Conservation (phyloP, 2,329 filamentous ascomycete genomes). For the Trichophyton mentagrophytes region DNA sequence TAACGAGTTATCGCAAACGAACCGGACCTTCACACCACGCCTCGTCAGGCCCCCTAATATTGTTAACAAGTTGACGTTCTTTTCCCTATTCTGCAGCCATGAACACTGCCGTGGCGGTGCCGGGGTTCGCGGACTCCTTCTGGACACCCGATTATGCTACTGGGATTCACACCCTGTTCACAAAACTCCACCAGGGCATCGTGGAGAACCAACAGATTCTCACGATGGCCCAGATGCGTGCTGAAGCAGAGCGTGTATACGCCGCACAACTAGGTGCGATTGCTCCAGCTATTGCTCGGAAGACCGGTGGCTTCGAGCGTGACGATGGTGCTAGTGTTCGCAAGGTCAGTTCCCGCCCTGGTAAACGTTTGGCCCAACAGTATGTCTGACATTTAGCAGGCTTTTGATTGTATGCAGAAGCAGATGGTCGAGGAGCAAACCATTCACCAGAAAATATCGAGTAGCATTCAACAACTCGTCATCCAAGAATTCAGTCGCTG, state of each 20-base stretch:
- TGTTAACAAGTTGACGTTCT: not conserved
- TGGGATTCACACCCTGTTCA: slow-evolving; percentile 86
- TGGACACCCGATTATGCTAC: slow-evolving; percentile 97
- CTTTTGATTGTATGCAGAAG: slow-evolving; percentile 80
- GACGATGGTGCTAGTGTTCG: slow-evolving; percentile 93
- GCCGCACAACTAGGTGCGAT: slow-evolving; percentile 71
- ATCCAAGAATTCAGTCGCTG: slow-evolving; percentile 88
- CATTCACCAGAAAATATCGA: slow-evolving; percentile 89
- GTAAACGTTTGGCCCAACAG: not conserved
- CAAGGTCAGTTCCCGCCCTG: slow-evolving; percentile 51
- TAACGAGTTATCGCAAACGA: not conserved
- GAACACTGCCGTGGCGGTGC: slow-evolving; percentile 44
- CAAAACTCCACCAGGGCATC: slow-evolving; percentile 91
- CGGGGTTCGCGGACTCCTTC: slow-evolving; percentile 87
- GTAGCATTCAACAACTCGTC: slow-evolving; percentile 90
- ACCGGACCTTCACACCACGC: not conserved
- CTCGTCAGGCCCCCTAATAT: not conserved
- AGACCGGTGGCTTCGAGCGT: slow-evolving; percentile 66
- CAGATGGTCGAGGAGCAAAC: slow-evolving; percentile 87
- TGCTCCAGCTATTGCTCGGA: slow-evolving; percentile 64
- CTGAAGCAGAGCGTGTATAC: slow-evolving; percentile 88
- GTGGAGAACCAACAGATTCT: slow-evolving; percentile 91
- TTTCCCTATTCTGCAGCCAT: not conserved
- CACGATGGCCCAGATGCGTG: slow-evolving; percentile 81
- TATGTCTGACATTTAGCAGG: slow-evolving; percentile 40